Evolutionary conservation across 495 filamentous ascomycete genomes (phyloP), one percentile per base, ranked within the genome.

Genomic region (Darksidea phi): DNA sequence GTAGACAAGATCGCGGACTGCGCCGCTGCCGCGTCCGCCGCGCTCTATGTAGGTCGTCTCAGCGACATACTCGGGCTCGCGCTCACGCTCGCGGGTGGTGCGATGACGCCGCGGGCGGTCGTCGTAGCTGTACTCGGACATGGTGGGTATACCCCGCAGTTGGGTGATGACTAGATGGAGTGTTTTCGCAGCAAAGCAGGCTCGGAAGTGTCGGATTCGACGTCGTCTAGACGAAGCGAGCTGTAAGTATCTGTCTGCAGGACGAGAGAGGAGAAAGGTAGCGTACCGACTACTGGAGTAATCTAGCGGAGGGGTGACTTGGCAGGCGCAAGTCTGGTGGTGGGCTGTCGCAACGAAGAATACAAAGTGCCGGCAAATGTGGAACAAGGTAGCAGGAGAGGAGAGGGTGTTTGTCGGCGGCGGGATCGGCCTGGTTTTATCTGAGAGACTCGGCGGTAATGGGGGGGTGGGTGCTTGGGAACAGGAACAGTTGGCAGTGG

Each of bases 41-140:
- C 74, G 75, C 70, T 74, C 70, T 59, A 75, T 70, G 68, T 74
- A 75, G 17, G 70, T 74, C 23, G 70, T 71, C 61, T 77, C 75
- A 28, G 59, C 20, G 53, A 76, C 67, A 47, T 73, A 77, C 32
- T 77, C 72, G 10, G 75, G 75, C 59, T 76, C 72, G 42, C 70
- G 64, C 36, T 72, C 71, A 3, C 74, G 73, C 15, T 70, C 69
- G 48, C 69, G 72, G 23, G 57, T 36, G 17, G 43, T 28, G 15
- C 59, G 37, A n/a, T 32, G 28, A 25, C 63, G 61, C 8, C 62
- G 57, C 28, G 65, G 59, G 26, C 52, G 61, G 55, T 67, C 60
- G 54, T 69, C 66, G 68, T 71, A 71, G 68, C 61, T 57, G 63
- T 71, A 71, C 53, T 71, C 68, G 15, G 68, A 69, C 68, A 71